Base-by-base conservation (phyloP, 2,329 filamentous ascomycete species). In the Bimuria novae-zelandiae region DNA sequence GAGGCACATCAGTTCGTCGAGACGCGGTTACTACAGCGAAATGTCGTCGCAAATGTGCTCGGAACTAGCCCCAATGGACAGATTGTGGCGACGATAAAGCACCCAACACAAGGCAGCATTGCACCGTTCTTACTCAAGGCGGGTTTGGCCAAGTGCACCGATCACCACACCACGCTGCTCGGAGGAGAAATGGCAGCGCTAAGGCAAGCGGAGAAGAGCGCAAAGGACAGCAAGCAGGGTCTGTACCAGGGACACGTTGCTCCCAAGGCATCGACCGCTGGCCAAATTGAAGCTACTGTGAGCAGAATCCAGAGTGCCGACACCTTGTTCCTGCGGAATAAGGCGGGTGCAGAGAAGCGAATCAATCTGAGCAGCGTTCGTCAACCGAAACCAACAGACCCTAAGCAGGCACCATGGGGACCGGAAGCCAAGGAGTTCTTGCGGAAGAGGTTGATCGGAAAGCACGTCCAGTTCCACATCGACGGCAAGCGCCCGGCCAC, bases 351-450 rank as follows among this genome's bases (percentile, higher is more conserved):
- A 4, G 94, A 99, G 78, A 95, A 92, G 82, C 87, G 92, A 66
- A 87, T 97, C 73, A 95, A 88, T 73, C 80, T 99, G 54, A 96
- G 91, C 80, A 97, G 93, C 72, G 84, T 97, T 54, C 88, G 94
- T 57, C 93, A 94, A 52, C 94, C 94, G n/a, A 92, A 96, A 69
- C 84, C 89, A 3, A 88, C 86, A 42, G 93, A 97, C 72, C 84
- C 90, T 17, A 88, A 90, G 52, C 93, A 97, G 75, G 84, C 90
- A 35, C 91, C 92, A 0, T 99, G 93, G 80, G 84, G 86, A 62
- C 89, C 94, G 11, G 93, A 97, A 70, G 93, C 94, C 27, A 99
- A 99, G 80, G 94, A 99, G 72, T 97, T 93, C 71, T 75, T 97
- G 59, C 87, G 94, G 50, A 96, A 96, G 81, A 91, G 88, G 74